These are phyloP conservation scores for Benincasa hispida DNA, from an alignment of 306 rosid genomes.

Conservation along the genomic window DNA sequence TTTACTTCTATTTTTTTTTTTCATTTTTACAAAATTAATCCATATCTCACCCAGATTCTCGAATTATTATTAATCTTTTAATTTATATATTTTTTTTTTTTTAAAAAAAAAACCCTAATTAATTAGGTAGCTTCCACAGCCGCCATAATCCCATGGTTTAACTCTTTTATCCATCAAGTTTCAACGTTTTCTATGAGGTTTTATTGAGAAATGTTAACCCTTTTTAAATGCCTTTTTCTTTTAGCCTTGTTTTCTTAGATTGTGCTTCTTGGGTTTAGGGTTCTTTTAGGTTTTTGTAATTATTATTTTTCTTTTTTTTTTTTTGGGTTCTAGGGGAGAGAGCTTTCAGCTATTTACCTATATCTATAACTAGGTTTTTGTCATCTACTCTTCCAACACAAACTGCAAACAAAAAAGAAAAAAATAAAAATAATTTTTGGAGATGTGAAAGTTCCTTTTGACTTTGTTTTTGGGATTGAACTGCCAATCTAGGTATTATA, in stretches of 20 bases:
- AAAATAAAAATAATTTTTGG: background rate
- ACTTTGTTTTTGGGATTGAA: background rate
- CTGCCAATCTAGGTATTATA: constrained; percentile 48
- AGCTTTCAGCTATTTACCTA: background rate
- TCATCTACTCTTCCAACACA: background rate
- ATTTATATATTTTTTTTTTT: too few relatives aligned
- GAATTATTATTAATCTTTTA: too few relatives aligned
- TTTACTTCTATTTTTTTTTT: background rate
- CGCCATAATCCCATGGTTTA: constrained; percentile 35
- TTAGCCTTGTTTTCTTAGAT: background rate
- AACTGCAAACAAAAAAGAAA: background rate
- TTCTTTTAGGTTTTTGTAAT: background rate
- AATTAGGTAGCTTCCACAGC: constrained; percentile 38
- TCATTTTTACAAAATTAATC: too few relatives aligned
- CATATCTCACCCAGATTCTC: constrained; percentile 9
- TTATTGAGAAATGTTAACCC: background rate
- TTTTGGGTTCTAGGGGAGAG: background rate
- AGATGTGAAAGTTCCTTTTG: constrained; percentile 1
- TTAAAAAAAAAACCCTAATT: constrained; percentile 40
- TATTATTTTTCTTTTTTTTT: background rate
- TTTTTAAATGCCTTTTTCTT: background rate
- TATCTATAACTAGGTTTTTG: background rate
- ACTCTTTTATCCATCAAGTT: background rate
- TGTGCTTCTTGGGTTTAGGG: background rate
- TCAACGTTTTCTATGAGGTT: background rate